Conservation (phyloP, 2,329 filamentous ascomycete species). For the Penicillium sp. region DNA sequence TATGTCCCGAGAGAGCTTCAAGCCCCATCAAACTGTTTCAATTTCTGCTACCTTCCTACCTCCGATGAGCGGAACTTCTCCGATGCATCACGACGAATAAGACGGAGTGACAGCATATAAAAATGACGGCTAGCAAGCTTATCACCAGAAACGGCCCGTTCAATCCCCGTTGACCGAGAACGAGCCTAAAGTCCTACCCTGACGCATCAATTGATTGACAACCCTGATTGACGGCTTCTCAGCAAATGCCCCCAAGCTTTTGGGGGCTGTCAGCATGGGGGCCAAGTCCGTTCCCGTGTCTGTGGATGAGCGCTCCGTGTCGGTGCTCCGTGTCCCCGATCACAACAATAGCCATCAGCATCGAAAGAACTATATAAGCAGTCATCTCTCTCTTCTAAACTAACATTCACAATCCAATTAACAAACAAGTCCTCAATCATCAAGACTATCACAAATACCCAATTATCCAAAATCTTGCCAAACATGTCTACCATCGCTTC, state of each 20-base stretch:
- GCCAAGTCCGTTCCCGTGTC: background rate
- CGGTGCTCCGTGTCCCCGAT: slow-evolving; percentile 1
- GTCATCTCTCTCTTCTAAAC: background rate
- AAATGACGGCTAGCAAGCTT: background rate
- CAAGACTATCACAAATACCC: background rate
- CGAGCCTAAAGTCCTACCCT: background rate
- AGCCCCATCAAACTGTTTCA: background rate
- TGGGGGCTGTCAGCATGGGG: background rate
- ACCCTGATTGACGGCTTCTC: background rate
- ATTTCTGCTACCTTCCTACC: background rate
- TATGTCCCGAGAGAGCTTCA: too few species aligned
- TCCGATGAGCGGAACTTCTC: background rate
- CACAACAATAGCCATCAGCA: background rate
- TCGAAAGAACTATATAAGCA: background rate
- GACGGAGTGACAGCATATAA: too few species aligned
- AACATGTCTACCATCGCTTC: background rate
- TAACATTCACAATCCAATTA: background rate
- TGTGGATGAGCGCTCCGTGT: background rate
- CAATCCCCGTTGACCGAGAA: background rate
- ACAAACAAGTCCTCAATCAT: background rate
- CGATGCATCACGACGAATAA: background rate
- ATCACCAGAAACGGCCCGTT: background rate
- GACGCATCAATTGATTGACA: background rate
- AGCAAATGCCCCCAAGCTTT: background rate
- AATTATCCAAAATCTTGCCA: background rate